A percentile compares a stretch with the other conserved stretches of the same genome.
phyloP scores from a whole-genome alignment of 192 early-diverging fungal species.

The Phlyctochytrium bullatum region DNA sequence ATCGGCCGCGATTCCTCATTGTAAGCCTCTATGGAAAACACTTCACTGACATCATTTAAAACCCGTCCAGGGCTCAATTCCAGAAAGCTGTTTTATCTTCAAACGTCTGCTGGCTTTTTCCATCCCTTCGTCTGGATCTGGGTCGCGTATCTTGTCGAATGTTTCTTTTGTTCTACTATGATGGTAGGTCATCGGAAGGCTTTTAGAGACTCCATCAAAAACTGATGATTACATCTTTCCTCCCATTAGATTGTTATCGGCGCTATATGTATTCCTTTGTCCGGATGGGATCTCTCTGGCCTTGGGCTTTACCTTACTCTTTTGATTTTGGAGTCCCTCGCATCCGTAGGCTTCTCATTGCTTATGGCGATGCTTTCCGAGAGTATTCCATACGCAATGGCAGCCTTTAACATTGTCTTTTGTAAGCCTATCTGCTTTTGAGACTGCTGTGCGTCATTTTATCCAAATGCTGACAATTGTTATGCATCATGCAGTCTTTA shows the following conservation, averaged over 20 bases:
- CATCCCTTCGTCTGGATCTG: conserved; percentile 5
- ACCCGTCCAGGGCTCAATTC: neutral
- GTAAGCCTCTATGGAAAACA: neutral
- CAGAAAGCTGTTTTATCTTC: conserved; percentile 3
- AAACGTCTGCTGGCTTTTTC: neutral
- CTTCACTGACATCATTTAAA: neutral
- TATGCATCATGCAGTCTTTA: neutral
- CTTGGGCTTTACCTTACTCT: neutral
- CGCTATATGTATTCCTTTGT: neutral
- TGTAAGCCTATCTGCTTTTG: conserved; percentile 10
- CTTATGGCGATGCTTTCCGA: conserved; percentile 1
- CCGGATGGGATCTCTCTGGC: neutral
- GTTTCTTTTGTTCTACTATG: neutral
- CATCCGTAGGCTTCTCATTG: neutral
- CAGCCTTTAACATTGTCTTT: conserved; percentile 5
- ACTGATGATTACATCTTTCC: neutral
- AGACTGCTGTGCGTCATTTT: no score
- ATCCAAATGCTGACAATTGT: neutral
- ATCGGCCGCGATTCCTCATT: conserved; percentile 1
- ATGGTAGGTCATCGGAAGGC: no score
- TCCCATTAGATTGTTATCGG: neutral
- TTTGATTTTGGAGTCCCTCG: neutral
- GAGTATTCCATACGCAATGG: neutral
- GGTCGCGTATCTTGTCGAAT: neutral
- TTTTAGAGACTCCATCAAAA: neutral